phyloP scores from a whole-genome alignment of 164 flowering plant species.

The Sextonia rubra region DNA sequence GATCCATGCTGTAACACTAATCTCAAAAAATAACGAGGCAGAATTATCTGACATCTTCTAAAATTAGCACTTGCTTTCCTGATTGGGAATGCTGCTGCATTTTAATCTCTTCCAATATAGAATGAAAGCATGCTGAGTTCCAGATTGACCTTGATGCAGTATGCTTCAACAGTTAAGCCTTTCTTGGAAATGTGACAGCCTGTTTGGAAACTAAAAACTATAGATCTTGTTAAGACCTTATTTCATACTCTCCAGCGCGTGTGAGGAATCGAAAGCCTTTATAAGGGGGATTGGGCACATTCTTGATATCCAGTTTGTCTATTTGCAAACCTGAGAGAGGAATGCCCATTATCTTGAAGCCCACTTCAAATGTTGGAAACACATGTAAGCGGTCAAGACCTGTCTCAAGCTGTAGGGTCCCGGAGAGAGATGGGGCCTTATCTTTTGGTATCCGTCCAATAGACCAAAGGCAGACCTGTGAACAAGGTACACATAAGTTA shows the following conservation, averaged over 20 bases:
- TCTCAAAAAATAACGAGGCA: too few species aligned
- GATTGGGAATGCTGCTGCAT: too few species aligned
- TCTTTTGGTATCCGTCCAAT: slow-evolving; percentile 90
- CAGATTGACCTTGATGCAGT: too few species aligned
- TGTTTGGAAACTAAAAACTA: too few species aligned
- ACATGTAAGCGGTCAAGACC: slow-evolving; percentile 72
- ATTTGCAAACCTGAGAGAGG: slow-evolving; percentile 90
- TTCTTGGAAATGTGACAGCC: too few species aligned
- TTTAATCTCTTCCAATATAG: too few species aligned
- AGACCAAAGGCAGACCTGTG: slow-evolving; percentile 85
- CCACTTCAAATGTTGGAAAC: slow-evolving; percentile 72
- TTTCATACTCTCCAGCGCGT: slow-evolving; percentile 72
- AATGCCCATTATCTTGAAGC: slow-evolving; percentile 83
- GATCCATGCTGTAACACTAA: too few species aligned
- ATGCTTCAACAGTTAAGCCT: too few species aligned
- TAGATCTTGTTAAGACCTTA: slow-evolving; percentile 45
- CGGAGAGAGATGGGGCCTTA: slow-evolving; percentile 81
- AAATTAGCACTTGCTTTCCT: too few species aligned
- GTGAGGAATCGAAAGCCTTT: slow-evolving; percentile 92
- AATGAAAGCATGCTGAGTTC: too few species aligned
- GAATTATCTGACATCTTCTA: too few species aligned
- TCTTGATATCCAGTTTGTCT: slow-evolving; percentile 66
- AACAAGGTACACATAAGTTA: neutral
- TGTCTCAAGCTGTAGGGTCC: slow-evolving; percentile 59
- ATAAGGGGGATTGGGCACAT: slow-evolving; percentile 55